Percentiles rank a stretch among this genome's conserved stretches.
Evolutionary conservation across 2,329 filamentous ascomycete species (phyloP).

Genomic region (Colletotrichum limetticola): DNA sequence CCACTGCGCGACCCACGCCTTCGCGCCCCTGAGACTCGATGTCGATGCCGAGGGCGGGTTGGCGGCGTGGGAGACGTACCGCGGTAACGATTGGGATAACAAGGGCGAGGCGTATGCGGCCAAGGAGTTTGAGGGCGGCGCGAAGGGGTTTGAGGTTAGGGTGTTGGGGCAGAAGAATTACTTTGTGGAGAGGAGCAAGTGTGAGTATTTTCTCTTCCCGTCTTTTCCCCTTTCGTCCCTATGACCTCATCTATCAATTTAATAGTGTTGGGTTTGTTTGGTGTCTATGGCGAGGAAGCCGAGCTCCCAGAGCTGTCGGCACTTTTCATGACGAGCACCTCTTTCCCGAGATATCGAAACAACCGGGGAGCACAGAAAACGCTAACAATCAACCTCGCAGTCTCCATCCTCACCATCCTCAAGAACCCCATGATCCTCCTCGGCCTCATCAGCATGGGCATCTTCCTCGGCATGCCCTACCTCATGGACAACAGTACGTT

Average conservation of each 20-base stretch:
- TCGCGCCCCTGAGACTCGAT: slow-evolving; percentile 85
- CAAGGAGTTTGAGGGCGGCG: slow-evolving; percentile 33
- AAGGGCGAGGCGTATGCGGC: slow-evolving; percentile 70
- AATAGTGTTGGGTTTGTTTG: too few relatives aligned
- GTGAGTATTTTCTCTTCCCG: slow-evolving; percentile 61
- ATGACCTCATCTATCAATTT: background rate
- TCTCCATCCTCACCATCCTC: slow-evolving; percentile 83
- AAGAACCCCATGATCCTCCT: slow-evolving; percentile 98
- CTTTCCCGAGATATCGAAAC: background rate
- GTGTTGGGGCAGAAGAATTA: slow-evolving; percentile 75
- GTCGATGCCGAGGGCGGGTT: slow-evolving; percentile 62
- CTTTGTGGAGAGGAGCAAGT: slow-evolving; percentile 79
- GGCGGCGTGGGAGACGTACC: slow-evolving; percentile 83
- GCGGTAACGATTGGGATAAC: slow-evolving; percentile 91
- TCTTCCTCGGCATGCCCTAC: slow-evolving; percentile 95
- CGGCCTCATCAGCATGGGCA: slow-evolving; percentile 81
- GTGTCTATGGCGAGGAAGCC: background rate
- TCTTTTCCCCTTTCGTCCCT: background rate
- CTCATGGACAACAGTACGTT: slow-evolving; percentile 92
- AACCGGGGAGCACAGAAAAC: too few relatives aligned
- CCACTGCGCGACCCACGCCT: slow-evolving; percentile 78
- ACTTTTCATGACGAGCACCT: background rate
- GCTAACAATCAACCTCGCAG: slow-evolving; percentile 51
- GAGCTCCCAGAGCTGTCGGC: background rate
- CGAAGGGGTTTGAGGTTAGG: slow-evolving; percentile 67